Evolutionary conservation across 305 asterid genomes (phyloP).

Genomic region (Euphrasia arctica): DNA sequence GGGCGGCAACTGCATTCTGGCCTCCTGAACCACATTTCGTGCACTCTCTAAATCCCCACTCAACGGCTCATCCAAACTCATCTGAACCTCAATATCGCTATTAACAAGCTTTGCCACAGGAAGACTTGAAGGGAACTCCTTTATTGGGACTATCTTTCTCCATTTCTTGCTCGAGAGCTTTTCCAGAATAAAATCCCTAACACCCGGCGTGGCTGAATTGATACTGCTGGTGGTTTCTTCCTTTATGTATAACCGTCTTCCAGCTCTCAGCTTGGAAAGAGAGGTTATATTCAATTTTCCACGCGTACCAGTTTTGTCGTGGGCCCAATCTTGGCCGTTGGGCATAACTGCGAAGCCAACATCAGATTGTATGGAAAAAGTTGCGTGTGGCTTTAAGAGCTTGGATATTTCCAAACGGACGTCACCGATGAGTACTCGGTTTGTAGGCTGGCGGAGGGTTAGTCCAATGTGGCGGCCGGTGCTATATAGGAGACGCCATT

Average conservation of each 20-base stretch:
- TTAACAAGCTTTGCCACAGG: slow-evolving; percentile 73
- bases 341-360: slow-evolving; percentile 61
- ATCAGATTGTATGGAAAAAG: slow-evolving; percentile 60
- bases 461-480: slow-evolving; percentile 89
- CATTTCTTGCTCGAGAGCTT: slow-evolving; percentile 67
- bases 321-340: slow-evolving; percentile 64
- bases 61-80: slow-evolving; percentile 65
- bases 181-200: slow-evolving; percentile 49
- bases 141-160: slow-evolving; percentile 60
- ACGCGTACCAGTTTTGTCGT: slow-evolving; percentile 66
- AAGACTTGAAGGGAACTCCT: slow-evolving; percentile 72
- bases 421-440: slow-evolving; percentile 69
- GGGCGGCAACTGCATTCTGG: slow-evolving; percentile 74
- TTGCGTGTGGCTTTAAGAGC: slow-evolving; percentile 47
- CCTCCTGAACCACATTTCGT: slow-evolving; percentile 54
- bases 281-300: slow-evolving; percentile 59
- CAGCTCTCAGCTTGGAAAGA: slow-evolving; percentile 67
- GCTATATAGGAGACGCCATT: slow-evolving; percentile 89
- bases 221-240: slow-evolving; percentile 41
- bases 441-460: slow-evolving; percentile 76
- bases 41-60: slow-evolving; percentile 39
- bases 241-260: slow-evolving; percentile 62
- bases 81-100: slow-evolving; percentile 46
- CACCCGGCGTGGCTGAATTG: slow-evolving; percentile 35
- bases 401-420: slow-evolving; percentile 56